Conservation (phyloP, 2,329 filamentous ascomycete genomes). For the Exophiala dermatitidis region DNA sequence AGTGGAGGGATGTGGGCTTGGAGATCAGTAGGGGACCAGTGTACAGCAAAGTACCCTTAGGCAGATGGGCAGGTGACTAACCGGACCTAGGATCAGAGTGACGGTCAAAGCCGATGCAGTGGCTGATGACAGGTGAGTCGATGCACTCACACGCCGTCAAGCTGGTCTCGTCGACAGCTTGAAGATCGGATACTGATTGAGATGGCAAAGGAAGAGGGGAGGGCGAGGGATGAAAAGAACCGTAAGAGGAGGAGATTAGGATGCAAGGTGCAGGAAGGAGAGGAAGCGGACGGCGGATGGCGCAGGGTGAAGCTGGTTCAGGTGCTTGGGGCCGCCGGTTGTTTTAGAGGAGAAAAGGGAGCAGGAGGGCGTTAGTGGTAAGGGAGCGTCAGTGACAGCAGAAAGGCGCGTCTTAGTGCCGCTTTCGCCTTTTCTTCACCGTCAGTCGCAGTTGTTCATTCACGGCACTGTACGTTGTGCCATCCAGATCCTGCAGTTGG, state of each 20-base stretch:
- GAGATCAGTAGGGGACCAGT: background rate
- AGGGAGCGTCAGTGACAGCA: background rate
- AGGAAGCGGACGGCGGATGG: background rate
- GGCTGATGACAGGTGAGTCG: slow-evolving; percentile 23
- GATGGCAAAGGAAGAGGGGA: slow-evolving; percentile 5
- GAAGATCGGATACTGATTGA: background rate
- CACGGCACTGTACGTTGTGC: too few species aligned
- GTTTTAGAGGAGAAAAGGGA: background rate
- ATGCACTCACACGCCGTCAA: slow-evolving; percentile 18
- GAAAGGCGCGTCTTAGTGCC: slow-evolving; percentile 1
- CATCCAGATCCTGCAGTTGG: too few species aligned
- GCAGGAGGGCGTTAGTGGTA: background rate
- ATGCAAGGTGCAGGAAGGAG: background rate
- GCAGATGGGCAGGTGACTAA: slow-evolving; percentile 12
- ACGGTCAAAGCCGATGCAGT: background rate
- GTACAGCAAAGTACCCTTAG: background rate
- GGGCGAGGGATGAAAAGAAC: slow-evolving; percentile 3
- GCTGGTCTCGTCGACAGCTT: slow-evolving; percentile 5
- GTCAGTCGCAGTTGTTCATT: background rate
- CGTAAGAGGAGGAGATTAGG: slow-evolving; percentile 1
- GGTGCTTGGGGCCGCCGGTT: background rate
- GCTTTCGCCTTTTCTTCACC: slow-evolving; percentile 6
- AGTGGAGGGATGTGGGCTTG: slow-evolving; percentile 13
- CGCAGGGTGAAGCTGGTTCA: background rate
- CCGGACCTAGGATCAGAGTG: slow-evolving; percentile 9